A percentile compares a stretch with the other conserved stretches of the same genome.
Evolutionary conservation across 768 basidiomycete species (phyloP).

Genomic region (Trametes villosa): DNA sequence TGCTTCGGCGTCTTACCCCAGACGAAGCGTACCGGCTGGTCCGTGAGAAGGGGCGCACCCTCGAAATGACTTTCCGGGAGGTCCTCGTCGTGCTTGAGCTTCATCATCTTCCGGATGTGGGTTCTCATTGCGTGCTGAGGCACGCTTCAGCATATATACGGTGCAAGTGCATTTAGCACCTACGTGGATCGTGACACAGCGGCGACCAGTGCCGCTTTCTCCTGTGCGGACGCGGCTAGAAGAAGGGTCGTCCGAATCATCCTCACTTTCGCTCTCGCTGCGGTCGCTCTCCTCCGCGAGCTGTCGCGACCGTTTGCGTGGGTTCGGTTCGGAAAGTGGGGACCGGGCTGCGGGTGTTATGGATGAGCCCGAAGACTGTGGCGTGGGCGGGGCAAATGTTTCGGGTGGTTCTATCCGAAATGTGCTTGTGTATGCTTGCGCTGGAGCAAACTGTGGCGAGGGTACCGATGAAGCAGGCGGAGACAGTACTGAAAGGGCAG

Average conservation of each 20-base stretch:
- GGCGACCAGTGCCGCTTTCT: constrained; percentile 62
- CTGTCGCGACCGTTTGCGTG: constrained; percentile 37
- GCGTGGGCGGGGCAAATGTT: constrained; percentile 2
- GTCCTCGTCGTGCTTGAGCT: constrained; percentile 54
- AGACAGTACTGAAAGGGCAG: not conserved
- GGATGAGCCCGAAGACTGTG: constrained; percentile 7
- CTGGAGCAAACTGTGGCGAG: not conserved
- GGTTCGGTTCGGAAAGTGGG: constrained; percentile 35
- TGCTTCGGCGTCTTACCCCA: constrained; percentile 82
- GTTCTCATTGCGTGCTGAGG: constrained; percentile 69
- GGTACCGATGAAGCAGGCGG: not conserved
- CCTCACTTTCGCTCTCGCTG: constrained; percentile 35
- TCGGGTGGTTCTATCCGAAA: not conserved
- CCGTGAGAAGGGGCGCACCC: constrained; percentile 46
- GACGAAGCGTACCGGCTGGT: constrained; percentile 72
- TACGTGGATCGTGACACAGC: constrained; percentile 72
- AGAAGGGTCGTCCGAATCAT: constrained; percentile 38
- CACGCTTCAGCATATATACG: not conserved
- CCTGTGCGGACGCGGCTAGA: constrained; percentile 46
- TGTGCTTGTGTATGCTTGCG: not conserved
- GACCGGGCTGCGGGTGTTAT: constrained; percentile 37
- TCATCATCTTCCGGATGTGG: constrained; percentile 66
- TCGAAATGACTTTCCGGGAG: constrained; percentile 68
- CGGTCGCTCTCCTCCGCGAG: constrained; percentile 39
- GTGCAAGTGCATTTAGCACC: constrained; percentile 17